These are phyloP conservation scores for Talaromyces verruculosus DNA, from an alignment of 2,329 filamentous ascomycete genomes.

Conservation along the genomic window DNA sequence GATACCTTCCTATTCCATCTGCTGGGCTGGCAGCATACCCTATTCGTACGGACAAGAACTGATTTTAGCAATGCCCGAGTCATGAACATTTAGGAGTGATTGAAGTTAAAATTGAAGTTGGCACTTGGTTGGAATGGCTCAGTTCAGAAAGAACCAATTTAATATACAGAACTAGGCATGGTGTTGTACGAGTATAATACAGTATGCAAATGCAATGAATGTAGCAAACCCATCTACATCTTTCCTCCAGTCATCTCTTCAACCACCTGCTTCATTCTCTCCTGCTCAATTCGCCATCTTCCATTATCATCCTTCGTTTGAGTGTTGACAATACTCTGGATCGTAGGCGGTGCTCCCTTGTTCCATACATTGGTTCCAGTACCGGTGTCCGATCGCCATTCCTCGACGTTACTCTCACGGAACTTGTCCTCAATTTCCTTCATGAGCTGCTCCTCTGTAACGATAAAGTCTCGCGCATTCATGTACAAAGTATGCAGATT, in stretches of 20 bases:
- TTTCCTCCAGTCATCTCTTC: constrained; percentile 69
- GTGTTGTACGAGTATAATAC: background rate
- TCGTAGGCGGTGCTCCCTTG: constrained; percentile 46
- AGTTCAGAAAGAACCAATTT: background rate
- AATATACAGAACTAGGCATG: constrained; percentile 3
- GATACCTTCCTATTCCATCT: background rate
- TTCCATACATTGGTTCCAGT: constrained; percentile 55
- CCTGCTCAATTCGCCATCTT: constrained; percentile 50
- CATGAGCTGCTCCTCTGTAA: constrained; percentile 73
- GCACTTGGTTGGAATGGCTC: background rate
- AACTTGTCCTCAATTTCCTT: constrained; percentile 74
- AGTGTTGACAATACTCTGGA: constrained; percentile 34
- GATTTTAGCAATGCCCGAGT: background rate
- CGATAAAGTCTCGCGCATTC: constrained; percentile 83
- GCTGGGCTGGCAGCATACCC: background rate
- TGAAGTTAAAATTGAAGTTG: background rate
- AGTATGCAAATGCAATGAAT: background rate
- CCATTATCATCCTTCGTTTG: constrained; percentile 34
- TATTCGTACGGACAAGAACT: background rate
- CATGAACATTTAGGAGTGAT: background rate
- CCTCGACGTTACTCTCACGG: constrained; percentile 55
- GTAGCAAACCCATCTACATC: constrained; percentile 37
- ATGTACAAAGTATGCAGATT: constrained; percentile 85
- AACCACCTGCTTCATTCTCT: constrained; percentile 63
- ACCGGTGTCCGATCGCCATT: constrained; percentile 44